Conservation (phyloP, 176 grass and related monocot species). For the Avena sativa region DNA sequence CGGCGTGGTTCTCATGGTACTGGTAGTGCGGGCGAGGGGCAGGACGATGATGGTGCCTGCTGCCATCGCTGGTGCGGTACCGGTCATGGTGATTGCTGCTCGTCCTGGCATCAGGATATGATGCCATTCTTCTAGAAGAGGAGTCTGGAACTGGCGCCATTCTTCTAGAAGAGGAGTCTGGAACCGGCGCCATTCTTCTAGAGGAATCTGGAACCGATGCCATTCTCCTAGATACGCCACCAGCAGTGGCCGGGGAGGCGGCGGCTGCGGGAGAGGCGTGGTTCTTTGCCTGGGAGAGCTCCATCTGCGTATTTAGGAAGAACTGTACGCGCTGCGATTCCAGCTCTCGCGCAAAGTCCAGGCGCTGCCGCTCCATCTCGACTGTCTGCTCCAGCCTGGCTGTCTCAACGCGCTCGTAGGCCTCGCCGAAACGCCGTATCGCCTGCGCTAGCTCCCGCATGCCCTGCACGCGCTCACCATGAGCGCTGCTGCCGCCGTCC, state of each 20-base stretch:
- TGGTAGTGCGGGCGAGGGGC: conserved; percentile 38
- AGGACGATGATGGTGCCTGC: conserved; percentile 34
- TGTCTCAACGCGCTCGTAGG: conserved; percentile 78
- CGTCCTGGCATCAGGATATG: conserved; percentile 39
- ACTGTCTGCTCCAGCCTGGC: conserved; percentile 73
- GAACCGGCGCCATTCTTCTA: conserved; percentile 33
- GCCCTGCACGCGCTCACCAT: conserved; percentile 37
- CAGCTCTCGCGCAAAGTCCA: conserved; percentile 78
- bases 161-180: conserved; percentile 45
- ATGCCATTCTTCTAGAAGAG: conserved; percentile 50
- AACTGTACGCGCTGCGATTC: conserved; percentile 85
- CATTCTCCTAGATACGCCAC: conserved; percentile 39
- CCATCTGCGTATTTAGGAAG: conserved; percentile 92
- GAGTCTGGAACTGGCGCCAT: conserved; percentile 39
- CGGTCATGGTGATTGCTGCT: conserved; percentile 59
- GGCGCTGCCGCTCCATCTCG: conserved; percentile 79
- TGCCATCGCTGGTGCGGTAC: conserved; percentile 35
- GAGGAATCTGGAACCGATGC: conserved; percentile 14
- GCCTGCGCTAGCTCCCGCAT: conserved; percentile 62
- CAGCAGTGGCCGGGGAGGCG: not conserved
- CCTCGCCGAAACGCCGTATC: conserved; percentile 67
- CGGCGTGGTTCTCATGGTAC: conserved; percentile 43
- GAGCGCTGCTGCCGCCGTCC: not conserved
- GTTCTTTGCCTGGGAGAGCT: conserved; percentile 55
- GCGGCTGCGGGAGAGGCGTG: not conserved